Evolutionary conservation across 2,329 filamentous ascomycete species (phyloP), one percentile per base, ranked within the genome.

Genomic region (Aspergillus pseudonomiae): DNA sequence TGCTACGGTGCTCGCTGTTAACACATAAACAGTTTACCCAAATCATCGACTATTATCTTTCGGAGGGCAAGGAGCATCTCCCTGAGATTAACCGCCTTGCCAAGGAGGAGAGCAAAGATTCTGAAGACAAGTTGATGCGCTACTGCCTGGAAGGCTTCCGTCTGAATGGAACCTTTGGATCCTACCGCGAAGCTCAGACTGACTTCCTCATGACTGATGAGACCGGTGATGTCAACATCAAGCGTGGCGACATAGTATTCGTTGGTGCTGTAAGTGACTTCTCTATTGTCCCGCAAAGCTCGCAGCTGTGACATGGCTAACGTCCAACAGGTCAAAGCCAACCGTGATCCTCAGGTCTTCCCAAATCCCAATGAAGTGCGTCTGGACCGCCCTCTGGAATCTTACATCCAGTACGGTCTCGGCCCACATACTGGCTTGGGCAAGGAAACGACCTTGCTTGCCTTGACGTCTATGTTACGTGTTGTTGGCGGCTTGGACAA

Each of bases 71-170:
- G 60, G 68, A 79, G 14, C 81, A 92, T 70, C 76, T 91, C 0
- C 80, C 85, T 0, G 85, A 88, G 50, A 83, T 94, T 60, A 84
- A 89, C 68, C 79, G 79, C 21, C 79, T 91, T 19, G 86, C 91
- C 32, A 79, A 82, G 39, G 73, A 84, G 45, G 81, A 87, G 5
- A 80, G 84, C 0, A 80, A 80, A 1, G 85, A 88, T 66, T 85
- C 83, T 0, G 89, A 93, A 66, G 82, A 87, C 1, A 79, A 86
- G 39, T 82, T 94, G 2, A 82, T 90, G 1, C 89, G 88, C 45
- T 93, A 92, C 72, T 87, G 86, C 50, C 83, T 90, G 81, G 92
- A 92, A 76, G 91, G 88, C 19, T 84, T 91, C 61, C 88, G 91
- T 45, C 81, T 94, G 59, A 86, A 88, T 4, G 87, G 88, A 12